Conservation (phyloP, 805 yeast genomes). For the Priceomyces medius region DNA sequence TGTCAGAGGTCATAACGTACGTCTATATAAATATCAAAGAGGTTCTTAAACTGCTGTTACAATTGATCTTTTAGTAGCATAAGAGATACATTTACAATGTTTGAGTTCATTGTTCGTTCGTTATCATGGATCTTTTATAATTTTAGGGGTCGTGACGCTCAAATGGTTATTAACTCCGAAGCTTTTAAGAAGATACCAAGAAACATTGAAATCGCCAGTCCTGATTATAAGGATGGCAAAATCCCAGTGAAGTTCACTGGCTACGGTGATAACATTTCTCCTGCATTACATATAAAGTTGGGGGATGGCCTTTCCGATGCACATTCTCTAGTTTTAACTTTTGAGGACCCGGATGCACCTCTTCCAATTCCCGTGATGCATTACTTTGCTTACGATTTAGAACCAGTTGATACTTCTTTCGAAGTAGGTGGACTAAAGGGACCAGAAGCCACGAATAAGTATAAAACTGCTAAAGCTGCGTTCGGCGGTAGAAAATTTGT, state of each 20-base stretch:
- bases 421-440: conserved; percentile 7
- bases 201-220: conserved; percentile 10
- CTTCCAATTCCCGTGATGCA: conserved; percentile 11
- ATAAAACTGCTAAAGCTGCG: conserved; percentile 9
- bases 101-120: background rate
- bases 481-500: conserved; percentile 7
- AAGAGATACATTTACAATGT: no score
- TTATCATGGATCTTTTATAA: conserved; percentile 10
- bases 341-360: conserved; percentile 16
- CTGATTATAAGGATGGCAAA: conserved; percentile 10
- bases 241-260: conserved; percentile 11
- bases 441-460: background rate
- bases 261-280: conserved; percentile 11
- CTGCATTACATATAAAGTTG: conserved; percentile 8
- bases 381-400: conserved; percentile 12
- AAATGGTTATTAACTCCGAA: conserved; percentile 5
- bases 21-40: no score
- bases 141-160: conserved; percentile 9
- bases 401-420: conserved; percentile 1
- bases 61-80: no score
- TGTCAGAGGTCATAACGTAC: no score
- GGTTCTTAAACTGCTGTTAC: no score
- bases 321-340: conserved; percentile 11
- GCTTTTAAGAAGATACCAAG: conserved; percentile 4
- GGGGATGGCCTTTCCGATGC: background rate